Evolutionary conservation across 352 stramenopile species (phyloP), one percentile per base, ranked within the genome.

Genomic region (Phytophthora citricola): DNA sequence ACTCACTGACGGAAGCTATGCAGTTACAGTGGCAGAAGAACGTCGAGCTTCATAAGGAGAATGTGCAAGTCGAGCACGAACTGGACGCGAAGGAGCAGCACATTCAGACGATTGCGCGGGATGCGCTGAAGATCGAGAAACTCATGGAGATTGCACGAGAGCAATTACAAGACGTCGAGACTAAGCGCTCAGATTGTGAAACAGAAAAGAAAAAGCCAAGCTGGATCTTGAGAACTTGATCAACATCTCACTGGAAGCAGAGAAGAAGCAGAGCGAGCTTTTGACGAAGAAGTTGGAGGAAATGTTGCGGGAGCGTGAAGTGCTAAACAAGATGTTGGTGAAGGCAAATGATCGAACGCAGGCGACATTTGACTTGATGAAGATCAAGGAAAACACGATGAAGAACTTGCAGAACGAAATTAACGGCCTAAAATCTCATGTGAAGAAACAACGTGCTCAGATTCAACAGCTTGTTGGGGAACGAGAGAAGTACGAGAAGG

Each of bases 331-430:
- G 41, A 95, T 97, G 75, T 76, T 97, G 5, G 84, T 94, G 7
- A 90, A 92, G 50, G 92, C 91, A 49, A 89, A 86, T 47, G 85
- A 92, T 27, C 81, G 79, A 11, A 82, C 85, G 7, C 87, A 97
- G 38, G 75, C 79, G 1, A 95, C 92, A n/a, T 95, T 86, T 41
- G 92, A 98, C 64, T 75, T 98, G 27, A 91, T 90, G 53, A 96
- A 96, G 69, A 95, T 96, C 55, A 95, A 97, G 55, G 81, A 97
- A 56, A 97, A 96, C 68, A 94, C 89, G 26, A 78, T 87, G 55
- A 96, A 93, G 53, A 98, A 97, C 49, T 59, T 98, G 11, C 66
- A 88, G 62, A 96, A 97, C 55, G 92, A 98, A 63, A 92, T 97
- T 45, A 86, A 89, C 31, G 83, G 87, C 1, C 81, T 95, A 39